Evolutionary conservation across 345 rosid species (phyloP).

Genomic region (Citrus cavaleriei): DNA sequence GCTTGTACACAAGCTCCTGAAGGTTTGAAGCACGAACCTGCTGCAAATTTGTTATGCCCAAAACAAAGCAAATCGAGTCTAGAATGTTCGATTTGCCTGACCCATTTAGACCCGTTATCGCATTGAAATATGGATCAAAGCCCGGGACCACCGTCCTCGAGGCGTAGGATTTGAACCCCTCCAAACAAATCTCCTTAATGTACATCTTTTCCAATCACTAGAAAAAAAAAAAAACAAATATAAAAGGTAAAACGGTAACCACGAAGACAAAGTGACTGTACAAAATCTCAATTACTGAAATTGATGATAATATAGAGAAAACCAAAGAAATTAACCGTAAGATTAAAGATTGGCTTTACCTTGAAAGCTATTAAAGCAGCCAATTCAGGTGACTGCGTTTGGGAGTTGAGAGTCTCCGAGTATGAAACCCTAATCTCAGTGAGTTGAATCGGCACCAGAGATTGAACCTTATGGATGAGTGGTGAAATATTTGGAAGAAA

Average conservation of each 20-base stretch:
- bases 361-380: background rate
- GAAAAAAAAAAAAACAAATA: too few species aligned
- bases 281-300: background rate
- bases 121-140: slow-evolving; percentile 90
- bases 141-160: slow-evolving; percentile 92
- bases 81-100: slow-evolving; percentile 99
- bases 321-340: background rate
- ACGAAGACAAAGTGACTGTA: background rate
- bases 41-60: slow-evolving; percentile 98
- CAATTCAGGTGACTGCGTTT: background rate
- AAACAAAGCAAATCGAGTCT: slow-evolving; percentile 93
- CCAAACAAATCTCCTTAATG: slow-evolving; percentile 84
- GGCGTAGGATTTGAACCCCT: slow-evolving; percentile 97
- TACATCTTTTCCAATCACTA: slow-evolving; percentile 44
- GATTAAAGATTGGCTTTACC: background rate
- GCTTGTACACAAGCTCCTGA: slow-evolving; percentile 98
- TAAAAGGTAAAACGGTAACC: background rate
- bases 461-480: slow-evolving; percentile 5
- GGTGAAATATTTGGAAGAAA: background rate
- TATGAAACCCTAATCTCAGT: background rate
- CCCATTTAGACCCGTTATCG: slow-evolving; percentile 94
- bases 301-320: background rate
- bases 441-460: slow-evolving; percentile 6
- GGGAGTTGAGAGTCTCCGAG: slow-evolving; percentile 17
- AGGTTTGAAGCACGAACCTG: slow-evolving; percentile 97